These are phyloP conservation scores for Cercospora berteroae DNA, from an alignment of 2,329 filamentous ascomycete genomes.

Conservation along the genomic window DNA sequence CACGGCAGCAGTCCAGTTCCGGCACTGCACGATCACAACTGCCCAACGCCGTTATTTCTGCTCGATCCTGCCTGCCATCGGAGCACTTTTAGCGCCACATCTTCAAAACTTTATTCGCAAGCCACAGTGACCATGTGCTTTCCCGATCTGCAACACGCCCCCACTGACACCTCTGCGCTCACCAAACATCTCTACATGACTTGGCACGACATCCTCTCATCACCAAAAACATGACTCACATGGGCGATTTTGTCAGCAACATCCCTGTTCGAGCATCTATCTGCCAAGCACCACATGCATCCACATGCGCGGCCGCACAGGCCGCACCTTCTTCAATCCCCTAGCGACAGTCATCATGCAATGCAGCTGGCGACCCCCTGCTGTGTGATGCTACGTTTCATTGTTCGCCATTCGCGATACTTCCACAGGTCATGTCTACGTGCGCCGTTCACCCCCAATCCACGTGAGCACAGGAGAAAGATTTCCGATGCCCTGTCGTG, in stretches of 20 bases:
- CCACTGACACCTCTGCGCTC: not conserved
- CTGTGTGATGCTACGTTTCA: not conserved
- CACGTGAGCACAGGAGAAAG: not conserved
- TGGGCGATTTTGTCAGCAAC: not conserved
- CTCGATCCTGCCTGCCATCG: not conserved
- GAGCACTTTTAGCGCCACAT: not conserved
- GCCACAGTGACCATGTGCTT: not conserved
- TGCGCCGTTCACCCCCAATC: not conserved
- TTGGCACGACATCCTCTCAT: not conserved
- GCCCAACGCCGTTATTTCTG: not conserved
- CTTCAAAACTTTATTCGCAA: not conserved
- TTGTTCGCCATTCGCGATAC: not conserved
- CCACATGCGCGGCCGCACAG: not conserved
- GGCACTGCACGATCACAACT: not conserved
- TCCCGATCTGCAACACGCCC: not conserved
- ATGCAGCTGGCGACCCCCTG: not conserved
- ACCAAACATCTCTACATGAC: not conserved
- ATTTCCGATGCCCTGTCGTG: not conserved
- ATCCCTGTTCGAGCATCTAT: not conserved
- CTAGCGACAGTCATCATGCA: not conserved
- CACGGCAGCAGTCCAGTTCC: not conserved
- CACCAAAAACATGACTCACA: not conserved
- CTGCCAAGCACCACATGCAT: not conserved
- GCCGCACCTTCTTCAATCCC: not conserved
- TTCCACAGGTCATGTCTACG: not conserved